phyloP scores from a whole-genome alignment of 2,329 filamentous ascomycete genomes.

The Lojkania enalia region DNA sequence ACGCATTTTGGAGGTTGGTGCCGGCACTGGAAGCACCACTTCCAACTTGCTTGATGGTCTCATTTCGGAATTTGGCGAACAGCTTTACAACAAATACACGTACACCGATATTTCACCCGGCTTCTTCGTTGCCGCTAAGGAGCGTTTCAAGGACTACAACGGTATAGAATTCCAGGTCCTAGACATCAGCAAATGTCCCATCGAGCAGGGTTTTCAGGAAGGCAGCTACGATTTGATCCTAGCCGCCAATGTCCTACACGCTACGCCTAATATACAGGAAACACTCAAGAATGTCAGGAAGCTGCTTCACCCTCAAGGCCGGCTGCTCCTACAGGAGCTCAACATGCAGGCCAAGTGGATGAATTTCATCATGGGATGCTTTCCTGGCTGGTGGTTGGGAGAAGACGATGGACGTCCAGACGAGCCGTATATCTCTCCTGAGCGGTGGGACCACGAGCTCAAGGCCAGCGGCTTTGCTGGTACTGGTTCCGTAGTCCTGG shows the following conservation, averaged over 20 bases:
- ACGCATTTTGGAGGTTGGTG: constrained; percentile 22
- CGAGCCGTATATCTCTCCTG: constrained; percentile 35
- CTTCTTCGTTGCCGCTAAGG: constrained; percentile 18
- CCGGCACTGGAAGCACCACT: constrained; percentile 22
- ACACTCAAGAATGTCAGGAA: constrained; percentile 13
- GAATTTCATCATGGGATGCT: constrained; percentile 23
- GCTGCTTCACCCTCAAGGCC: constrained; percentile 26
- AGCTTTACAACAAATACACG: constrained; percentile 14
- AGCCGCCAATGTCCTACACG: constrained; percentile 43
- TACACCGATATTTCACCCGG: constrained; percentile 26
- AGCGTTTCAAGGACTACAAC: constrained; percentile 11
- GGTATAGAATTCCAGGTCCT: constrained; percentile 12
- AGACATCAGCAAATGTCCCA: constrained; percentile 13
- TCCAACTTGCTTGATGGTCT: constrained; percentile 7
- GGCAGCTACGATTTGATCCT: constrained; percentile 21
- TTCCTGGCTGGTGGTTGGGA: constrained; percentile 29
- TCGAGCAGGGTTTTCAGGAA: constrained; percentile 16
- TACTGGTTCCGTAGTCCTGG: not conserved
- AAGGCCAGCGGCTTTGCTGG: constrained; percentile 36
- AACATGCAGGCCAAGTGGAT: not conserved
- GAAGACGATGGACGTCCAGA: constrained; percentile 33
- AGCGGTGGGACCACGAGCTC: constrained; percentile 41
- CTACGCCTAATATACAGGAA: constrained; percentile 10
- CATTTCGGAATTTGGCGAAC: not conserved
- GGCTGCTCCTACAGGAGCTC: constrained; percentile 20